phyloP scores from a whole-genome alignment of 2,329 filamentous ascomycete genomes.

The Neonectria neomacrospora region DNA sequence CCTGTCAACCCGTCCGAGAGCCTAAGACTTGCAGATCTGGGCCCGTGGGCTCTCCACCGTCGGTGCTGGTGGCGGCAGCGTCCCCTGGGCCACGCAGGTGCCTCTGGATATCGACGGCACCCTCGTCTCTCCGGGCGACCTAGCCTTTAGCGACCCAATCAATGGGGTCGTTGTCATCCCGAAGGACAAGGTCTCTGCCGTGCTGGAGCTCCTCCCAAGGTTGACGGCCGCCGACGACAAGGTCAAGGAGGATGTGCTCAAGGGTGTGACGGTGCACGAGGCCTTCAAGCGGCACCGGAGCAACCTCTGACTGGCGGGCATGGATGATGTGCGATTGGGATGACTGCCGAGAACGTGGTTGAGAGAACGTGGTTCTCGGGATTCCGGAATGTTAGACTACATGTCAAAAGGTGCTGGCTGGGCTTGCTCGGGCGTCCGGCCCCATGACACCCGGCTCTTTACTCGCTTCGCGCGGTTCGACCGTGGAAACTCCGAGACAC shows the following conservation, averaged over 20 bases:
- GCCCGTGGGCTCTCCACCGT: constrained; percentile 66
- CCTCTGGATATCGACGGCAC: constrained; percentile 57
- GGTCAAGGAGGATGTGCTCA: constrained; percentile 72
- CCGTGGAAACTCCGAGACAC: neutral
- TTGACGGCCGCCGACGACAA: constrained; percentile 64
- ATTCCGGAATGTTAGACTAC: neutral
- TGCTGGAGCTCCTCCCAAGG: constrained; percentile 69
- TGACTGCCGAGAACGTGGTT: constrained; percentile 1
- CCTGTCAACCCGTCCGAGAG: constrained; percentile 24
- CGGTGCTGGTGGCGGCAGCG: constrained; percentile 66
- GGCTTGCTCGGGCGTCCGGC: neutral
- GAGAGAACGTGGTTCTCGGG: constrained; percentile 2
- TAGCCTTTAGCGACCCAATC: constrained; percentile 75
- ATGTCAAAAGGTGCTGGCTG: neutral
- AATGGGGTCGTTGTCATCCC: constrained; percentile 79
- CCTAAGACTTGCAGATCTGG: constrained; percentile 59
- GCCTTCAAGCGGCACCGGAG: constrained; percentile 70
- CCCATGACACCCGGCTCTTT: neutral
- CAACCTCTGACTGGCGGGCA: constrained; percentile 39
- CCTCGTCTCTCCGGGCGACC: constrained; percentile 66
- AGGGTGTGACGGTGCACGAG: constrained; percentile 71
- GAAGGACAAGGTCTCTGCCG: constrained; percentile 65
- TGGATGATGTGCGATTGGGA: constrained; percentile 1
- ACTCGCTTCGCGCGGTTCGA: neutral
- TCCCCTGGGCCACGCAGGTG: constrained; percentile 64